These are phyloP conservation scores for Aspergillus piperis DNA, from an alignment of 2,329 filamentous ascomycete genomes.

Conservation along the genomic window DNA sequence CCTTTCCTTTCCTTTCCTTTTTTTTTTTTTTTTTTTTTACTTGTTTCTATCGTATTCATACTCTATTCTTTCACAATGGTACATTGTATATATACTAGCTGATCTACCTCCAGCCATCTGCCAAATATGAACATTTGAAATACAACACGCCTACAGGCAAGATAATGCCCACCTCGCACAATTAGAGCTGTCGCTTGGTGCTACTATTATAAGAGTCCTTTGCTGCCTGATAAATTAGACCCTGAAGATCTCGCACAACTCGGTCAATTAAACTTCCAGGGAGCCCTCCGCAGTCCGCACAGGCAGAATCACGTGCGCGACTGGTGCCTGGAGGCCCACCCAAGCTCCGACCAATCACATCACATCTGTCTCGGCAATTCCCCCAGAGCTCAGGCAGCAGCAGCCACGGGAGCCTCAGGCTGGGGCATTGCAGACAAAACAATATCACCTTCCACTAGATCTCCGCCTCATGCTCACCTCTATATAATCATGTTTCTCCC, in stretches of 20 bases:
- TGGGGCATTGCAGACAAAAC: background rate
- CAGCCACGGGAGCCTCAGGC: constrained; percentile 2
- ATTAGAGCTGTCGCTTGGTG: no score
- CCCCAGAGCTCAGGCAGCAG: constrained; percentile 4
- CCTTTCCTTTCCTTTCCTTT: no score
- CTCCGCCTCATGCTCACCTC: background rate
- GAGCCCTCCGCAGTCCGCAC: background rate
- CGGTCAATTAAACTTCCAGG: background rate
- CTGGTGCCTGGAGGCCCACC: constrained; percentile 5
- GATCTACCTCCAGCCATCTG: no score
- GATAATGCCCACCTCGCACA: no score
- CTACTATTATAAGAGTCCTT: no score
- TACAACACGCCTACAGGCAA: no score
- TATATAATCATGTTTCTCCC: background rate
- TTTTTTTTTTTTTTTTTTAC: no score
- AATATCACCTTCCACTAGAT: background rate
- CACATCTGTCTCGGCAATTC: background rate
- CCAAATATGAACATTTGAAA: no score
- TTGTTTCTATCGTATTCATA: no score
- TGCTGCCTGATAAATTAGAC: background rate
- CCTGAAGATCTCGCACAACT: background rate
- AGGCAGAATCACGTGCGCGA: constrained; percentile 1
- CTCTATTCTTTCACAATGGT: no score
- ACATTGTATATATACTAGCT: no score
- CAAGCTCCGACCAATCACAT: background rate